phyloP scores from a whole-genome alignment of 73 alveolate species.

The Paramecium pentaurelia region DNA sequence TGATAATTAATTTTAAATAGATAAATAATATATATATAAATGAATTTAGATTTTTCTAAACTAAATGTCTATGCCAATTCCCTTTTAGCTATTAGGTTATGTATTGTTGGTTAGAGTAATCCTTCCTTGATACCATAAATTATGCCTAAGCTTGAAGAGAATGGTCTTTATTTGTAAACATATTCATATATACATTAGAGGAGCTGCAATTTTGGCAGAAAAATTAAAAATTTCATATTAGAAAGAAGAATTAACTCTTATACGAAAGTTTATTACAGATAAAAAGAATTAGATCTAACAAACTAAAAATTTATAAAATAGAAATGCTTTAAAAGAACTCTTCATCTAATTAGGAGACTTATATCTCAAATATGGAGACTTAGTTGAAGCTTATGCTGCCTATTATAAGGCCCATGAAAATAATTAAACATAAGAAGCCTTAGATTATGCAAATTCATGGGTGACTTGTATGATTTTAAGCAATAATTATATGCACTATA shows the following conservation, averaged over 20 bases:
- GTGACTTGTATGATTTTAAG: background rate
- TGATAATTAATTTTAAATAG: background rate
- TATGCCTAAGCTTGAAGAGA: background rate
- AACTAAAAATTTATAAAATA: background rate
- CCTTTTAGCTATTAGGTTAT: background rate
- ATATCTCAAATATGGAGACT: background rate
- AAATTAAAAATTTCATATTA: background rate
- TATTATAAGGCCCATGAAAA: conserved; percentile 30
- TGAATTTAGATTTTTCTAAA: background rate
- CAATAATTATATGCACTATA: background rate
- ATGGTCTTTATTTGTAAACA: background rate
- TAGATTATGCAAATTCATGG: conserved; percentile 21
- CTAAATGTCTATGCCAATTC: background rate
- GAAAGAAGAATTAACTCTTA: background rate
- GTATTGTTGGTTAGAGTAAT: background rate
- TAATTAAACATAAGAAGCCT: background rate
- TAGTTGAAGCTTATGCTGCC: background rate
- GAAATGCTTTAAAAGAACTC: background rate
- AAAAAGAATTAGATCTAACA: background rate
- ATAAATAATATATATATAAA: background rate
- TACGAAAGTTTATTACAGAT: background rate
- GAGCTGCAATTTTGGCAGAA: background rate
- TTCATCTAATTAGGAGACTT: background rate
- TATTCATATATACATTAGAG: background rate
- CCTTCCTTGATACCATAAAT: background rate